These are phyloP conservation scores for Guyanaporus albipodus DNA, from an alignment of 768 basidiomycete genomes.

Conservation along the genomic window DNA sequence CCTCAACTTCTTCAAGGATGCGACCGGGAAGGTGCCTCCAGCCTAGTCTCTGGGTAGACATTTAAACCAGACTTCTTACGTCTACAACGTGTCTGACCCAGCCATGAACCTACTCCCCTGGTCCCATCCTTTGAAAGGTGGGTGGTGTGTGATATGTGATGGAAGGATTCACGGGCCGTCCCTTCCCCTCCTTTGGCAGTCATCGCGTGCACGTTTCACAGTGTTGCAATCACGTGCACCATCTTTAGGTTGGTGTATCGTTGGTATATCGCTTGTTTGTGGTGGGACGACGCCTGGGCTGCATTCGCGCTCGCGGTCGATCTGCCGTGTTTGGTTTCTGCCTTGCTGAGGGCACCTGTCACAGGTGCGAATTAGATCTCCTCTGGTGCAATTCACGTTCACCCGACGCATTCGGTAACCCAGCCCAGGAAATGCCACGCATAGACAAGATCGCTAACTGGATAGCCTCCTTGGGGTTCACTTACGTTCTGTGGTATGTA, in stretches of 20 bases:
- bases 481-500: conserved; percentile 21
- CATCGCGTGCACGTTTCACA: conserved; percentile 13
- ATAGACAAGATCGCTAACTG: conserved; percentile 6
- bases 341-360: conserved; percentile 2
- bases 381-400: too few species aligned
- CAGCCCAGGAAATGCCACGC: background rate
- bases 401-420: background rate
- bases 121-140: conserved; percentile 15
- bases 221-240: conserved; percentile 22
- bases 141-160: too few species aligned
- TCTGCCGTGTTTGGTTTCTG: conserved; percentile 6
- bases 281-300: conserved; percentile 31
- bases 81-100: background rate
- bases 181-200: conserved; percentile 7
- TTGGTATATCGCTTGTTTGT: conserved; percentile 17
- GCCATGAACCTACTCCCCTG: conserved; percentile 3
- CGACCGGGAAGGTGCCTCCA: too few species aligned
- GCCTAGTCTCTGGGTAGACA: background rate
- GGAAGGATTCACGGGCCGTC: too few species aligned
- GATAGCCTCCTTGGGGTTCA: conserved; percentile 11
- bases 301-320: conserved; percentile 22
- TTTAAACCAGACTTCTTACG: background rate
- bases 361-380: conserved; percentile 1
- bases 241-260: conserved; percentile 22
- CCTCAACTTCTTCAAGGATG: too few species aligned